phyloP scores from a whole-genome alignment of 495 filamentous ascomycete genomes.

The Sordaria brevicollis region DNA sequence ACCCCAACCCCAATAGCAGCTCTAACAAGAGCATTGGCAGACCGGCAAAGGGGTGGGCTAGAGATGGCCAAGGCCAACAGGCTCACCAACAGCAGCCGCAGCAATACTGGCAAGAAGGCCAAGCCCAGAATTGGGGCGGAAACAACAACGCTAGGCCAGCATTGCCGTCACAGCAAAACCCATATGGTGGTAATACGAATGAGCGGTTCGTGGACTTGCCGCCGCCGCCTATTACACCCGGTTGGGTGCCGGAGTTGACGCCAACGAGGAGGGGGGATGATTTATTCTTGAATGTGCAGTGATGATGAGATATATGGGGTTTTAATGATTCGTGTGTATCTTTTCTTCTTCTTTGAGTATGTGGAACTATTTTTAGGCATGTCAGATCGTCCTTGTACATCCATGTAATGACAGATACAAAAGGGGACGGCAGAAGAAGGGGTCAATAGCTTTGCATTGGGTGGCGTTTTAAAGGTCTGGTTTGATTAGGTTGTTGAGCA shows the following conservation, averaged over 20 bases:
- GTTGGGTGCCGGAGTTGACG: conserved; percentile 40
- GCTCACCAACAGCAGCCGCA: background rate
- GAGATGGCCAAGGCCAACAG: conserved; percentile 1
- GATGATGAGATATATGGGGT: conserved; percentile 1
- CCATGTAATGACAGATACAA: background rate
- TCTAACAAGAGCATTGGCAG: background rate
- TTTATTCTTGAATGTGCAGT: conserved; percentile 32
- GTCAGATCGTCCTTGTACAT: background rate
- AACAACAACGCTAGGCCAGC: background rate
- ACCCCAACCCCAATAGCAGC: background rate
- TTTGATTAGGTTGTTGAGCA: background rate
- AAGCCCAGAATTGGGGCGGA: background rate
- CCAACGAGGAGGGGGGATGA: conserved; percentile 37
- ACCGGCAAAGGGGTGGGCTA: conserved; percentile 1
- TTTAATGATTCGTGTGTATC: background rate
- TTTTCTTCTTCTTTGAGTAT: background rate
- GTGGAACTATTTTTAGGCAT: background rate
- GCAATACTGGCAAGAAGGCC: conserved; percentile 8
- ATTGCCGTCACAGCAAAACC: background rate
- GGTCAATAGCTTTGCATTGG: background rate
- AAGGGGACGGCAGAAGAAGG: background rate
- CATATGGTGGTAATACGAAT: background rate
- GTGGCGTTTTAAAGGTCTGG: background rate
- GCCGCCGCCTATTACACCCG: conserved; percentile 36
- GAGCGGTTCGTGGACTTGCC: background rate